phyloP scores from a whole-genome alignment of 768 basidiomycete genomes.

The Russula sp. region DNA sequence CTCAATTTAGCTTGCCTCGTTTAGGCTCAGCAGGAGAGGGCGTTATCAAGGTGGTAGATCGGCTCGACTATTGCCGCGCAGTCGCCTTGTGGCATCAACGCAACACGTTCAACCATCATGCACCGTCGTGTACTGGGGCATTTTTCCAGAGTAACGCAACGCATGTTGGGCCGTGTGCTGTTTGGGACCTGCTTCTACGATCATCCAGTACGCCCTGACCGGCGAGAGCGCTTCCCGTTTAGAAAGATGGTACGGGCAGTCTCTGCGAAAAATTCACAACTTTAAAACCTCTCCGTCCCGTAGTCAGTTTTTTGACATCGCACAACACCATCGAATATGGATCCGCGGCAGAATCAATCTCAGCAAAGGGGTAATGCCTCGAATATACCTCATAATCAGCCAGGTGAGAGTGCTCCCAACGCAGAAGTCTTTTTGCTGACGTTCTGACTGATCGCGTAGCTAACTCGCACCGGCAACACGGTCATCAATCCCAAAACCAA shows the following conservation, averaged over 20 bases:
- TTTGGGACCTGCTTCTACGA: neutral
- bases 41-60: neutral
- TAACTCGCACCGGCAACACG: too few relatives aligned
- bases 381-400: neutral
- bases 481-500: neutral
- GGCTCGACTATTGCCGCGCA: neutral
- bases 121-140: neutral
- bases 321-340: neutral
- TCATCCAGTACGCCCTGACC: constrained; percentile 12
- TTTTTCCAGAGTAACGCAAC: constrained; percentile 1
- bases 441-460: neutral
- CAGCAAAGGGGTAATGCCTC: neutral
- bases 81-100: constrained; percentile 12
- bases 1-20: neutral
- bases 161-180: neutral
- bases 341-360: neutral
- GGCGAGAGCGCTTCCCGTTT: neutral
- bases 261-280: neutral
- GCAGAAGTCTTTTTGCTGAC: neutral
- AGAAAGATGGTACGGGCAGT: neutral
- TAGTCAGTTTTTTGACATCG: constrained; percentile 8
- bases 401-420: neutral
- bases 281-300: constrained; percentile 8
- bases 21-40: neutral
- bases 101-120: constrained; percentile 1